Evolutionary conservation across 2,329 filamentous ascomycete species (phyloP).

Genomic region (Paraphaeosphaeria minitans): DNA sequence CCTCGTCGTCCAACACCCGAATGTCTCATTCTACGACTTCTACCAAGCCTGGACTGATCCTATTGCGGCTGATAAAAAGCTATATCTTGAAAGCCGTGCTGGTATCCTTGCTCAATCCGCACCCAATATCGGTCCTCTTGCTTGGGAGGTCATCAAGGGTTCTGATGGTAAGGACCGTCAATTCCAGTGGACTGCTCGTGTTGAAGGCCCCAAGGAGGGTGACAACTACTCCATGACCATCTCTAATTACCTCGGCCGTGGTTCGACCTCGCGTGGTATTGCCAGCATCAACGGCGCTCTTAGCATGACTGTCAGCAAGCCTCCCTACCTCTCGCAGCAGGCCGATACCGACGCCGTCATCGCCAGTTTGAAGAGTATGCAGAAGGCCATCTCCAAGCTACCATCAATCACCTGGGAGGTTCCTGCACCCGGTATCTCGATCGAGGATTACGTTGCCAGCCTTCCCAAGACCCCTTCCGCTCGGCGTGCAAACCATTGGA

Average conservation of each 20-base stretch:
- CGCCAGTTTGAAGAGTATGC: conserved; percentile 65
- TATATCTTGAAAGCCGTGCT: conserved; percentile 54
- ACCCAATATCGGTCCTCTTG: conserved; percentile 68
- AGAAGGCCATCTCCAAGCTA: conserved; percentile 59
- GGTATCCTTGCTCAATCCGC: conserved; percentile 69
- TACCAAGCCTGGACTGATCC: conserved; percentile 62
- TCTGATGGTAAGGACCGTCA: conserved; percentile 66
- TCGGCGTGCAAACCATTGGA: conserved; percentile 55
- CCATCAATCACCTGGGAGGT: conserved; percentile 62
- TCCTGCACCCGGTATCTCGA: conserved; percentile 56
- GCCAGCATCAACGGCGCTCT: conserved; percentile 65
- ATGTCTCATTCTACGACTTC: conserved; percentile 67
- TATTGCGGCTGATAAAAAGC: conserved; percentile 46
- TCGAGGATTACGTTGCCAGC: conserved; percentile 61
- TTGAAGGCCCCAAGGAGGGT: conserved; percentile 59
- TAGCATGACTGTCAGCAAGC: conserved; percentile 62
- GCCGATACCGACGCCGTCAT: conserved; percentile 69
- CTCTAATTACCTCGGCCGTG: conserved; percentile 66
- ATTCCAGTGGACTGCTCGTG: conserved; percentile 69
- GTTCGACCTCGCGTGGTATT: conserved; percentile 64
- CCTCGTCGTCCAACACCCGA: conserved; percentile 57
- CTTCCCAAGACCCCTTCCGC: conserved; percentile 46
- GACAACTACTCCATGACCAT: conserved; percentile 50
- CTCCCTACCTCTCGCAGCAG: conserved; percentile 63
- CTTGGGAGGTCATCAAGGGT: conserved; percentile 63